These are phyloP conservation scores for Echinosophora koreensis DNA, from an alignment of 306 rosid genomes.

Conservation along the genomic window DNA sequence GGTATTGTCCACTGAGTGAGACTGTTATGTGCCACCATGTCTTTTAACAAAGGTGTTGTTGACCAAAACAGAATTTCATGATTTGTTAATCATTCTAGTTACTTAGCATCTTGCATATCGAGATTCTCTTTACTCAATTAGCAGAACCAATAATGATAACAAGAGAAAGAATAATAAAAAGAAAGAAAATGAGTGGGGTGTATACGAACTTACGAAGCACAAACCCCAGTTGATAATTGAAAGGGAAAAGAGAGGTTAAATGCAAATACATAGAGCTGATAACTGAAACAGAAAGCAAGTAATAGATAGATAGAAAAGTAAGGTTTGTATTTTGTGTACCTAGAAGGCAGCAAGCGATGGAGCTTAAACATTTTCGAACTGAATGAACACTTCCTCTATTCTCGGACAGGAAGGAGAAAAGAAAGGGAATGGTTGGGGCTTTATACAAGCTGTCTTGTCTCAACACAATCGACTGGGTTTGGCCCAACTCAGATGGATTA, in stretches of 20 bases:
- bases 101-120: not conserved
- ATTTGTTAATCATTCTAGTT: not conserved
- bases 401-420: not conserved
- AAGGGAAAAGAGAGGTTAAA: not conserved
- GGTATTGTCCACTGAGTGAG: not conserved
- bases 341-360: conserved; percentile 52
- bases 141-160: not conserved
- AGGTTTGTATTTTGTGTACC: conserved; percentile 46
- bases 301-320: not conserved
- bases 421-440: not conserved
- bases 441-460: not conserved
- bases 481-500: too few relatives aligned
- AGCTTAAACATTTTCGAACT: conserved; percentile 58
- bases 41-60: not conserved
- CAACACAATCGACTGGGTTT: too few relatives aligned
- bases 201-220: not conserved
- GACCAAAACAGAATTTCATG: not conserved
- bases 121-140: not conserved
- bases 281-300: not conserved
- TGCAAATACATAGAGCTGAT: not conserved
- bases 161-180: too few relatives aligned
- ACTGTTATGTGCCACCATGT: not conserved
- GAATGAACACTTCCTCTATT: not conserved
- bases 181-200: too few relatives aligned
- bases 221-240: not conserved